Percentiles rank a stretch among this genome's conserved stretches.
These are phyloP conservation scores for Aspergillus haitiensis DNA, from an alignment of 495 filamentous ascomycete genomes.

Conservation along the genomic window DNA sequence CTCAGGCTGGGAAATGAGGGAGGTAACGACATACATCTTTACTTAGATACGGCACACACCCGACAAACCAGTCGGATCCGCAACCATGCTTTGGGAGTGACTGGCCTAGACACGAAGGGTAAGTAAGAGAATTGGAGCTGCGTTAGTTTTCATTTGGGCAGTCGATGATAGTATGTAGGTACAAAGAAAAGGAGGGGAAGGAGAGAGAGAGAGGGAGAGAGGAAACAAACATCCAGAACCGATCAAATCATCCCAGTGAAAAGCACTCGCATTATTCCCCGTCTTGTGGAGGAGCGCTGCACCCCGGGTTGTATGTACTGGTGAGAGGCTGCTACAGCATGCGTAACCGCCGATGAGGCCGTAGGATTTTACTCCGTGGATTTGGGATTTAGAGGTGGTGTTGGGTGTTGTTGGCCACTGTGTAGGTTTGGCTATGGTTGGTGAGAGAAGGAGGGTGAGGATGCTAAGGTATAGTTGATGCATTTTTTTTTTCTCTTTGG, in stretches of 20 bases:
- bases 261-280: background rate
- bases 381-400: background rate
- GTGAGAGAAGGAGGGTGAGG: background rate
- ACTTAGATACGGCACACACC: conserved; percentile 3
- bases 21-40: background rate
- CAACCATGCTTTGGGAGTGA: background rate
- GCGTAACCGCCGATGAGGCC: background rate
- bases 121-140: background rate
- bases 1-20: background rate
- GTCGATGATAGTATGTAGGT: too few species aligned
- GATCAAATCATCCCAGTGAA: background rate
- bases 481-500: too few species aligned
- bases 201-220: background rate
- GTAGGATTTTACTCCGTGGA: conserved; percentile 2
- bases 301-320: background rate
- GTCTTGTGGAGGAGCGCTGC: background rate
- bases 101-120: background rate
- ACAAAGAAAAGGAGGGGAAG: too few species aligned
- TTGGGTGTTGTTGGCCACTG: background rate
- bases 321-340: conserved; percentile 1
- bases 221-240: background rate
- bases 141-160: background rate
- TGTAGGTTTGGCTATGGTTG: background rate
- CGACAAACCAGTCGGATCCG: conserved; percentile 1
- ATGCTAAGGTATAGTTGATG: too few species aligned